A percentile compares a stretch with the other conserved stretches of the same genome.
Evolutionary conservation across 2,329 filamentous ascomycete genomes (phyloP).

Genomic region (Colletotrichum costaricense): DNA sequence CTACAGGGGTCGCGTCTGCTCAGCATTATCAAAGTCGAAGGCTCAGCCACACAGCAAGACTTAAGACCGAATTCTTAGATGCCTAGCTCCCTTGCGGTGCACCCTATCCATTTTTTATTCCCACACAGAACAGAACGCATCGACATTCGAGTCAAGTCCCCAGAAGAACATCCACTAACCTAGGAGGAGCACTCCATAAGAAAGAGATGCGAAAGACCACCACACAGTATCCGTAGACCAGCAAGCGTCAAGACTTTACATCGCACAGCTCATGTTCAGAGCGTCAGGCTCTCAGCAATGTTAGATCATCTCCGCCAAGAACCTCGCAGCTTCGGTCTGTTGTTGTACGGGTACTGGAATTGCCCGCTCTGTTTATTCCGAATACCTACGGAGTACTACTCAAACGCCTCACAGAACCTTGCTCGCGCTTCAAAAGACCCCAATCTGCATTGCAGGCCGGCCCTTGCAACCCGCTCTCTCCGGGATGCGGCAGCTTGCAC

Average conservation of each 20-base stretch:
- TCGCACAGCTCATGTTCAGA: background rate
- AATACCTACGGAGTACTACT: background rate
- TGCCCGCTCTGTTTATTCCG: background rate
- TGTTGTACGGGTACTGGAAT: background rate
- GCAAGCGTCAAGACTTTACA: background rate
- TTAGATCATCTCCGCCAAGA: background rate
- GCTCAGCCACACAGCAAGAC: background rate
- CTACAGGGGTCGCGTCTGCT: background rate
- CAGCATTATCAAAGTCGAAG: background rate
- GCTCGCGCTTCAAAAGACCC: slow-evolving; percentile 9
- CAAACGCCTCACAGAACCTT: background rate
- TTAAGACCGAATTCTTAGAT: background rate
- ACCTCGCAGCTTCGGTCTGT: background rate
- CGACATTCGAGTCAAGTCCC: slow-evolving; percentile 29
- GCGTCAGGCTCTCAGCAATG: background rate
- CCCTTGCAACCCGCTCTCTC: slow-evolving; percentile 16
- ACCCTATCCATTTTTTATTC: background rate
- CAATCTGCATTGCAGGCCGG: background rate
- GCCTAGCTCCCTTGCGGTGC: background rate
- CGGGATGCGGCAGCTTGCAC: slow-evolving; percentile 32
- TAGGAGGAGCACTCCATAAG: background rate
- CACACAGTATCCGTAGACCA: background rate
- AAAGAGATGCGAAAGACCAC: background rate
- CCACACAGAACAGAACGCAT: background rate
- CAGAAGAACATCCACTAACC: slow-evolving; percentile 11